Percentiles rank a stretch among this genome's conserved stretches.
Evolutionary conservation across 331 rosid genomes (phyloP).

Genomic region (Quercus lobata): DNA sequence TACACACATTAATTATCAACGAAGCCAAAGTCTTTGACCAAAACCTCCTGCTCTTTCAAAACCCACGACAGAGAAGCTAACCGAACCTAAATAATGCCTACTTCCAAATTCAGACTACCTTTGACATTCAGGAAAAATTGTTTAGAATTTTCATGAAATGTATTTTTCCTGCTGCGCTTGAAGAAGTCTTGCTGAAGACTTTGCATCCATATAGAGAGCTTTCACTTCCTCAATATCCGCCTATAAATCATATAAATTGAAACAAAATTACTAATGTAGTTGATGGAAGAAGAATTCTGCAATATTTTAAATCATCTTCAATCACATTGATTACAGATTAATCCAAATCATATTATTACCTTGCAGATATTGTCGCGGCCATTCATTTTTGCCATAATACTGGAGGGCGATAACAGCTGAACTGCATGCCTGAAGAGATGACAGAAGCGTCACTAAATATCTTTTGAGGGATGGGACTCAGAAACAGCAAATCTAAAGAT

Average conservation of each 20-base stretch:
- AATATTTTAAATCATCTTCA: not conserved
- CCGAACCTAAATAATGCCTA: not conserved
- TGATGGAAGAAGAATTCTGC: not conserved
- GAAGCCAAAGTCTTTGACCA: not conserved
- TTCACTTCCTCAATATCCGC: slow-evolving; percentile 86
- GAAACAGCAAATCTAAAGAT: slow-evolving; percentile 11
- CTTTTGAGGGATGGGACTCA: not conserved
- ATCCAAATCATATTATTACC: slow-evolving; percentile 39
- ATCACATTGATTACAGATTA: not conserved
- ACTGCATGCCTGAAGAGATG: slow-evolving; percentile 70
- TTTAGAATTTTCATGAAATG: slow-evolving; percentile 44
- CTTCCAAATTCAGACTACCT: not conserved
- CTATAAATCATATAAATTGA: slow-evolving; percentile 30
- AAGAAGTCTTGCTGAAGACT: slow-evolving; percentile 86
- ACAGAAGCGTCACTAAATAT: slow-evolving; percentile 14
- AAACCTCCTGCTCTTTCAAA: not conserved
- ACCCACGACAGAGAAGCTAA: not conserved
- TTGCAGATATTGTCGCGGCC: slow-evolving; percentile 88
- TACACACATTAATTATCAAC: not conserved
- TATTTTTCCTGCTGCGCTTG: slow-evolving; percentile 97
- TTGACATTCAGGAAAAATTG: not conserved
- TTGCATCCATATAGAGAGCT: slow-evolving; percentile 84
- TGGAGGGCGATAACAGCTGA: slow-evolving; percentile 90
- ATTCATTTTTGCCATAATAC: slow-evolving; percentile 84
- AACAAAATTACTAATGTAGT: not conserved